Evolutionary conservation across 208 protist genomes (phyloP).

Genomic region (Wallacemonas rigidus): DNA sequence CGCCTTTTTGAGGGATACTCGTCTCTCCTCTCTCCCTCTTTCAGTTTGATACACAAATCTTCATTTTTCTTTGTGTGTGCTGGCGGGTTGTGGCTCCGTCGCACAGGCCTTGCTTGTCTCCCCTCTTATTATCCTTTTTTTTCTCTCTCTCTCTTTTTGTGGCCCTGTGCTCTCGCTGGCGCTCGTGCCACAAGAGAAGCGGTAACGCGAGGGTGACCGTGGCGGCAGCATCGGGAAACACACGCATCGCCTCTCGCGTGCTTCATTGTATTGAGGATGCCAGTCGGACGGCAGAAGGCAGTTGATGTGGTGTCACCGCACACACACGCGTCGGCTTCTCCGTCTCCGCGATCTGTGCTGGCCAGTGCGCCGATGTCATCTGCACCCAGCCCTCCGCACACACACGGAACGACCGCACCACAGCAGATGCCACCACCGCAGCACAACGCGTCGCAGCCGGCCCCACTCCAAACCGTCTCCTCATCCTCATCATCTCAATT

Average conservation of each 20-base stretch:
- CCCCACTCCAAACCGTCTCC: not conserved
- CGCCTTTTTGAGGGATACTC: too few species aligned
- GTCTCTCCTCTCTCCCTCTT: too few species aligned
- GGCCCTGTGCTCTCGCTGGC: not conserved
- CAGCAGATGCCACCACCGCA: not conserved
- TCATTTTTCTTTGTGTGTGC: slow-evolving; percentile 10
- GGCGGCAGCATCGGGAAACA: too few species aligned
- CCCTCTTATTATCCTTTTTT: slow-evolving; percentile 11
- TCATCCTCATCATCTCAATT: not conserved
- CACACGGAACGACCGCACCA: slow-evolving; percentile 1
- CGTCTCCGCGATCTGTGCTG: slow-evolving; percentile 2
- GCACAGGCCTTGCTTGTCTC: not conserved
- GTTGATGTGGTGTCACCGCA: slow-evolving; percentile 10
- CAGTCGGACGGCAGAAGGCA: too few species aligned
- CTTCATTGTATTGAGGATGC: too few species aligned
- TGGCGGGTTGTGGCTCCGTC: not conserved
- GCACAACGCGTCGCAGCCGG: too few species aligned
- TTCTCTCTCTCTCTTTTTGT: slow-evolving; percentile 12
- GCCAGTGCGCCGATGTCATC: slow-evolving; percentile 19
- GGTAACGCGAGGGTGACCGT: too few species aligned
- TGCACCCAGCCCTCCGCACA: slow-evolving; percentile 5
- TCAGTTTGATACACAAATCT: not conserved
- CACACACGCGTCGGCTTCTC: slow-evolving; percentile 7
- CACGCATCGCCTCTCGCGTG: too few species aligned
- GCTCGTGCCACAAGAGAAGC: too few species aligned